These are phyloP conservation scores for Arthrobotrys conoides DNA, from an alignment of 2,329 filamentous ascomycete genomes.

Conservation along the genomic window DNA sequence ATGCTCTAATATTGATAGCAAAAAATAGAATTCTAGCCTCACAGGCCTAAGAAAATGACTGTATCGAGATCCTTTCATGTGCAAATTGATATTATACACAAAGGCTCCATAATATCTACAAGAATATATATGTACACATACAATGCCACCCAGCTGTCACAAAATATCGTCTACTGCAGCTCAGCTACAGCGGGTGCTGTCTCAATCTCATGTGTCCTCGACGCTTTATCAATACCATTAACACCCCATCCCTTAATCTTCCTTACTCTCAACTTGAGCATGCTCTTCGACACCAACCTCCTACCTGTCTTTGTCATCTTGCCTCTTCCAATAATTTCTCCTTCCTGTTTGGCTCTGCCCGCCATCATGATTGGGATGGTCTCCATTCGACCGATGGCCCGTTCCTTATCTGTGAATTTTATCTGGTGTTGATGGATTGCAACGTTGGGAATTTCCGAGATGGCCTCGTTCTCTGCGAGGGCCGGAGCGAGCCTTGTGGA, in stretches of 20 bases:
- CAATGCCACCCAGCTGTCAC: constrained; percentile 8
- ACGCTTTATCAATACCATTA: constrained; percentile 37
- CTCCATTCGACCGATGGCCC: constrained; percentile 51
- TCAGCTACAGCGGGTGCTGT: background rate
- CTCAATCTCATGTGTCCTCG: background rate
- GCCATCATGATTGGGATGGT: constrained; percentile 60
- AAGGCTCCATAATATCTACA: constrained; percentile 30
- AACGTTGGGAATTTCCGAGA: constrained; percentile 39
- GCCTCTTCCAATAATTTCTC: constrained; percentile 42
- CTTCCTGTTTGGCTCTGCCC: constrained; percentile 37
- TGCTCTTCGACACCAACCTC: constrained; percentile 48
- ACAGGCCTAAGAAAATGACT: constrained; percentile 19
- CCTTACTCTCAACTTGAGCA: constrained; percentile 49
- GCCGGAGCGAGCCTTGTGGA: constrained; percentile 26
- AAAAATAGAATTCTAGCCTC: constrained; percentile 46
- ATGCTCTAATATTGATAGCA: constrained; percentile 34
- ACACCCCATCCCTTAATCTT: constrained; percentile 59
- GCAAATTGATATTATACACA: constrained; percentile 15
- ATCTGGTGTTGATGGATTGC: constrained; percentile 47
- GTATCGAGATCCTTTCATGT: background rate
- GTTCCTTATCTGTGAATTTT: constrained; percentile 55
- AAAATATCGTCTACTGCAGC: background rate
- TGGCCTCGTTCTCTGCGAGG: constrained; percentile 31
- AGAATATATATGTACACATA: constrained; percentile 52
- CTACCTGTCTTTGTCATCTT: constrained; percentile 30